Evolutionary conservation across 495 filamentous ascomycete genomes (phyloP), one percentile per base, ranked within the genome.

Genomic region (Glonium stellatum): DNA sequence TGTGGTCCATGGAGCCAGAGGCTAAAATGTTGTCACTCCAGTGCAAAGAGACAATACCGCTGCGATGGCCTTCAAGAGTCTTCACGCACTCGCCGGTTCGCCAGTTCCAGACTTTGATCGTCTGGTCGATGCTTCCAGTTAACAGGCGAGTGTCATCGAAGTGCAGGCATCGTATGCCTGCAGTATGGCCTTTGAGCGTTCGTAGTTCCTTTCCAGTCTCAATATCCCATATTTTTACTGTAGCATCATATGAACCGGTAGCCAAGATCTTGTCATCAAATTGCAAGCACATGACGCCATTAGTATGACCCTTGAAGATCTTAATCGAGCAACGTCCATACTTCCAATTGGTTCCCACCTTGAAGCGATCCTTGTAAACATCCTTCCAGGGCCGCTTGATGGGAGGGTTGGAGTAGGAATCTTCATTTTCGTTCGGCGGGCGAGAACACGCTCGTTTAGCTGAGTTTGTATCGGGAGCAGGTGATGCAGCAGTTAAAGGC

Each of bases 101-200:
- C 90, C 92, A 97, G 65, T 97, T 96, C 95, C 93, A 99, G 31
- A 97, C 82, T 70, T 88, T 88, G 57, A 99, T 73, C 18, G 83
- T 95, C 55, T 80, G 73, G 69, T 96, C 91, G 51, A 95, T 73
- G 63, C 85, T 86, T 22, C 89, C 91, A 39, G 87, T 92, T 69
- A 95, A 90, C 52, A 96, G 79, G 19, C 71, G 92, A 92, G 53
- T 86, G 52, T 96, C 89, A 66, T 97, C 92, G 69, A 97, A 97
- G 70, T 96, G 90, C 19, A 99, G 81, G 53, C 89, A 87, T 18
- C 93, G 82, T 53, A 99, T 87, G 1, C 89, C 93, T 13, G 79
- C 79, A 5, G 80, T 84, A 66, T 99, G 93, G 12, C 95, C 93
- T 19, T 72, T 74, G 0, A 99, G 79, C 4, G 90, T 95, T 18